Conservation (phyloP, 2,329 filamentous ascomycete species). For the Aspergillus cejpii region DNA sequence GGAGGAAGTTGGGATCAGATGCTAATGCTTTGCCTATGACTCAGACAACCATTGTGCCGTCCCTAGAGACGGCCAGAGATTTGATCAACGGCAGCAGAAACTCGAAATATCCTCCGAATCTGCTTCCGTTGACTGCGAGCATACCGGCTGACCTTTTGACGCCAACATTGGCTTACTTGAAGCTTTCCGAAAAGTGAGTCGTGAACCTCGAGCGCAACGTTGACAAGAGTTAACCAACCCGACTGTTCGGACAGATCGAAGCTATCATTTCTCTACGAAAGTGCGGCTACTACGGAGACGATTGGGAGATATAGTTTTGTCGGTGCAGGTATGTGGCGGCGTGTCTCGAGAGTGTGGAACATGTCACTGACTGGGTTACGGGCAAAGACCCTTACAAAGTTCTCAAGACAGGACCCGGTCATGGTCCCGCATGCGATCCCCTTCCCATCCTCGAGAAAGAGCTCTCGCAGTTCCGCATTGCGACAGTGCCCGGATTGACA, state of each 20-base stretch:
- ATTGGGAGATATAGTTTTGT: conserved; percentile 95
- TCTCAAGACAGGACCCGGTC: conserved; percentile 77
- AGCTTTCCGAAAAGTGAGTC: conserved; percentile 67
- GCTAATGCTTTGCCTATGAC: conserved; percentile 10
- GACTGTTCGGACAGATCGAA: conserved; percentile 47
- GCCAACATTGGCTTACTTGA: conserved; percentile 90
- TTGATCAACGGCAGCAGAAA: conserved; percentile 49
- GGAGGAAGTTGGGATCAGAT: no score
- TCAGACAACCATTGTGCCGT: conserved; percentile 52
- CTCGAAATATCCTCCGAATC: conserved; percentile 59
- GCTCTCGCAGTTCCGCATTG: conserved; percentile 69
- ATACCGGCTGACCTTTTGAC: conserved; percentile 90
- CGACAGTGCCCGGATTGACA: conserved; percentile 71
- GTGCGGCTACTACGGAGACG: conserved; percentile 81
- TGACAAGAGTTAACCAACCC: conserved; percentile 4
- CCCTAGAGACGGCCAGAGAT: conserved; percentile 54
- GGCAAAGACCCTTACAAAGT: conserved; percentile 60
- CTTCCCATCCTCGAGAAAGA: conserved; percentile 75
- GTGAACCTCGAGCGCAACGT: conserved; percentile 3
- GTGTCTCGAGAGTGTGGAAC: background rate
- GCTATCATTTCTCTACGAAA: conserved; percentile 92
- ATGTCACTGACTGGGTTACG: conserved; percentile 9
- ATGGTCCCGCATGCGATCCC: conserved; percentile 78
- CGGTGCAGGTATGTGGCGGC: conserved; percentile 56
- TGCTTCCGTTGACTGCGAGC: conserved; percentile 74